Evolutionary conservation across 352 stramenopile genomes (phyloP), one percentile per base, ranked within the genome.

Genomic region (Phytophthora sansomeana): DNA sequence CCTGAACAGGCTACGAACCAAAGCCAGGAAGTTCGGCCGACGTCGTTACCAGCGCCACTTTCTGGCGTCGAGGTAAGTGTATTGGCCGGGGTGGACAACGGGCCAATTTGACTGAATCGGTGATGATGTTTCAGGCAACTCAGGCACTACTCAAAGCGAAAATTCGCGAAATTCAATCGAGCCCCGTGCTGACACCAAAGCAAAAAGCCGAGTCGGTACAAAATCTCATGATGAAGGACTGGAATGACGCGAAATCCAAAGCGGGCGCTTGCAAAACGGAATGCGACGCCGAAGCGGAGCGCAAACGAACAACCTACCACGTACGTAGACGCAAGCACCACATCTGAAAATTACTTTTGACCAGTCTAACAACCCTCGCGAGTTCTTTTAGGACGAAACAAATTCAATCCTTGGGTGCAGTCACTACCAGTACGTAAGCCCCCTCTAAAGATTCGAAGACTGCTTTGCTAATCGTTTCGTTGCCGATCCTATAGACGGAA

Each of bases 151-250:
- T 95, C 39, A 93, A 95, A 64, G 73, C 72, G 4, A 82, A 92
- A 46, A 95, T 95, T 60, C 76, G 82, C 0, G 64, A 93, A 59
- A 93, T 95, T 56, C 85, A 95, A 53, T 81, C 85, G 26, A 92
- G 82, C 53, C 86, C 80, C 24, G 88, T 83, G 32, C 61, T 95
- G 6, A 93, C 83, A 1, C 83, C 83, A 13, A 92, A 93, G 63
- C 82, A n/a, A 93, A 70, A 95, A 58, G 85, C 85, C 19, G 83
- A 93, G 48, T 90, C 77, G 9, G 81, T 95, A 36, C 85, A 95
- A 56, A 89, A 90, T 30, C 78, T 95, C 30, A 95, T 95, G 87
- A 95, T 93, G 85, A 87, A 94, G 68, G 65, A 85, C 29, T 95
- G 85, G 84, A 93, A 85, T 14, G 84, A 92, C 44, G 81, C 84